Evolutionary conservation across 108 stramenopile species (phyloP).

Genomic region (Cyclotella choctawhatcheeana): DNA sequence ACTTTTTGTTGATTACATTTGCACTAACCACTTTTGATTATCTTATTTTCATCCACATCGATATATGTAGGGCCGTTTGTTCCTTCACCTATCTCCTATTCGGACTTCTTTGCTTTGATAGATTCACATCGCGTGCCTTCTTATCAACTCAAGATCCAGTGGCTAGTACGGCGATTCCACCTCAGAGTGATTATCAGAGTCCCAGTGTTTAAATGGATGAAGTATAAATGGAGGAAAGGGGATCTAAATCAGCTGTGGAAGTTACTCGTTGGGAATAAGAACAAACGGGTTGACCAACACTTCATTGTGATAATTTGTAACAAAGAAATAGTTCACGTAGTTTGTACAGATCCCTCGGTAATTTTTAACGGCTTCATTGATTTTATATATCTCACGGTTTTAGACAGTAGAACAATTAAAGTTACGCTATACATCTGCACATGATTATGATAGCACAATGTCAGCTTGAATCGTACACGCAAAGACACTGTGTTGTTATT

Average conservation of each 20-base stretch:
- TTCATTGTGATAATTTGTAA: slow-evolving; percentile 3
- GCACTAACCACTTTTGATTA: neutral
- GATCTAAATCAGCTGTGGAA: neutral
- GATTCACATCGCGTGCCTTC: slow-evolving; percentile 78
- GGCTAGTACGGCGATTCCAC: slow-evolving; percentile 53
- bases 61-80: slow-evolving; percentile 58
- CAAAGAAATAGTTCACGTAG: neutral
- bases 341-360: slow-evolving; percentile 16
- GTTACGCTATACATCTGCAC: too few relatives aligned
- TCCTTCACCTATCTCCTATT: slow-evolving; percentile 72
- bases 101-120: slow-evolving; percentile 77
- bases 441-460: too few relatives aligned
- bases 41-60: neutral
- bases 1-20: neutral
- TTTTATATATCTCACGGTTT: too few relatives aligned
- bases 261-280: neutral
- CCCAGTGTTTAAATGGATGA: slow-evolving; percentile 18
- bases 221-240: neutral
- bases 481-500: neutral
- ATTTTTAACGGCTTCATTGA: too few relatives aligned
- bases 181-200: slow-evolving; percentile 30
- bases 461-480: too few relatives aligned
- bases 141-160: slow-evolving; percentile 74
- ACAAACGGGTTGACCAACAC: too few relatives aligned
- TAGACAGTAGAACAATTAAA: too few relatives aligned